A percentile compares a stretch with the other conserved stretches of the same genome.
phyloP scores from a whole-genome alignment of 306 rosid genomes.

The Vigna reflexopilosa region DNA sequence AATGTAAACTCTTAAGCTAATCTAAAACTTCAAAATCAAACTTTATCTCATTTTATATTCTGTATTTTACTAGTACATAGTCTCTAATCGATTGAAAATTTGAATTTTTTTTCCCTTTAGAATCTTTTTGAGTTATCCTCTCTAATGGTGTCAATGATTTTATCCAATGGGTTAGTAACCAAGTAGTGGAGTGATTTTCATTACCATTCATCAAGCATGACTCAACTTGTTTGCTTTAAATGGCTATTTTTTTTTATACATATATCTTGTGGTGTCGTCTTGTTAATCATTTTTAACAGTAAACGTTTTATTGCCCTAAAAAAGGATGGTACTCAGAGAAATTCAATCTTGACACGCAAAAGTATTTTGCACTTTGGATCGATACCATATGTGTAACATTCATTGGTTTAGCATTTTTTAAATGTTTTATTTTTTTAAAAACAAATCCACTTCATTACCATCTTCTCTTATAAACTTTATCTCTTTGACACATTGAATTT shows the following conservation, averaged over 20 bases:
- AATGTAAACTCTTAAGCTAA: too few species aligned
- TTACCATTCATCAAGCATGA: slow-evolving; percentile 17
- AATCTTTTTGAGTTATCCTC: not conserved
- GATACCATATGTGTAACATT: not conserved
- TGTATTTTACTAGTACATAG: too few species aligned
- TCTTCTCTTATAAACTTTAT: not conserved
- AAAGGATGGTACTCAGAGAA: not conserved
- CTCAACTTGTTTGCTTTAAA: slow-evolving; percentile 21
- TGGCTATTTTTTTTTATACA: not conserved
- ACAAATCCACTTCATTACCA: not conserved
- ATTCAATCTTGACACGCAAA: slow-evolving; percentile 10
- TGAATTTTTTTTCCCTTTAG: not conserved
- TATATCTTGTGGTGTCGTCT: not conserved
- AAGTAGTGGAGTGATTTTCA: slow-evolving; percentile 15
- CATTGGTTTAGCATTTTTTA: not conserved
- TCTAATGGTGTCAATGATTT: not conserved
- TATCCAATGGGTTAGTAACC: not conserved
- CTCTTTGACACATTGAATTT: not conserved
- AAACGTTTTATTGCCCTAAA: not conserved
- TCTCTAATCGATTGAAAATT: too few species aligned
- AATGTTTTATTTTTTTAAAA: not conserved
- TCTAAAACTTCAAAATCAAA: too few species aligned
- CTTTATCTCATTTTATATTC: too few species aligned
- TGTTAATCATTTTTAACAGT: slow-evolving; percentile 10
- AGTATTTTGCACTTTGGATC: slow-evolving; percentile 8